Evolutionary conservation across 2,329 filamentous ascomycete genomes (phyloP).

Genomic region (Xylaria polymorpha): DNA sequence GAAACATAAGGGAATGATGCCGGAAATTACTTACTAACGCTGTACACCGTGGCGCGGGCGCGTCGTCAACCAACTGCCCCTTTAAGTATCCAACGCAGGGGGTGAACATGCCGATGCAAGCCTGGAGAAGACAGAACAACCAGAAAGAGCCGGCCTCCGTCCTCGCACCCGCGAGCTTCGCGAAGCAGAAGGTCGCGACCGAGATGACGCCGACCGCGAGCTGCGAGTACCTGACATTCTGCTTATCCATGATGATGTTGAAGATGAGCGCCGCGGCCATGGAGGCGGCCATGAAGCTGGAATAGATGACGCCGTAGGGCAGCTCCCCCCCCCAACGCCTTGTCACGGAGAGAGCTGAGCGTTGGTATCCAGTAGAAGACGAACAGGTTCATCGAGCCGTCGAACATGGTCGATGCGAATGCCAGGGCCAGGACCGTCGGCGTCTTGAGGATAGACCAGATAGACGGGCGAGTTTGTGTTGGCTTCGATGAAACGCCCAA

Average conservation of each 20-base stretch:
- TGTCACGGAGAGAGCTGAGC: slow-evolving; percentile 56
- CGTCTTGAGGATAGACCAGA: slow-evolving; percentile 52
- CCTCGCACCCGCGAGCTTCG: slow-evolving; percentile 54
- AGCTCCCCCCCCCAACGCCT: slow-evolving; percentile 47
- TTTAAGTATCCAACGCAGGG: slow-evolving; percentile 67
- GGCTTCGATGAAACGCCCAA: slow-evolving; percentile 39
- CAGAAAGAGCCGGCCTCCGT: slow-evolving; percentile 62
- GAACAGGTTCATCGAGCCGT: slow-evolving; percentile 71
- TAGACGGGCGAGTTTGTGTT: slow-evolving; percentile 3
- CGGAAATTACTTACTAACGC: slow-evolving; percentile 50
- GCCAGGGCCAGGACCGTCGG: slow-evolving; percentile 63
- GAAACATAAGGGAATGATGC: neutral
- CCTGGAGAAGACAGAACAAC: slow-evolving; percentile 68
- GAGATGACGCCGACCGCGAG: slow-evolving; percentile 51
- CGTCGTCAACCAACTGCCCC: slow-evolving; percentile 57
- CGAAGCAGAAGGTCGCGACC: slow-evolving; percentile 54
- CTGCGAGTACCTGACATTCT: slow-evolving; percentile 50
- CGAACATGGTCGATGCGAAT: slow-evolving; percentile 67
- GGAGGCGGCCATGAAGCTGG: slow-evolving; percentile 49
- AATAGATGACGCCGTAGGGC: slow-evolving; percentile 47
- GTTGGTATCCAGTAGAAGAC: slow-evolving; percentile 72
- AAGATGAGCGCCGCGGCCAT: slow-evolving; percentile 47
- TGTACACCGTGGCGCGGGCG: slow-evolving; percentile 65
- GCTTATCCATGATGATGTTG: slow-evolving; percentile 50
- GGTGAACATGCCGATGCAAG: slow-evolving; percentile 68